phyloP scores from a whole-genome alignment of 2,329 filamentous ascomycete species.

The Hypoxylon sp. region DNA sequence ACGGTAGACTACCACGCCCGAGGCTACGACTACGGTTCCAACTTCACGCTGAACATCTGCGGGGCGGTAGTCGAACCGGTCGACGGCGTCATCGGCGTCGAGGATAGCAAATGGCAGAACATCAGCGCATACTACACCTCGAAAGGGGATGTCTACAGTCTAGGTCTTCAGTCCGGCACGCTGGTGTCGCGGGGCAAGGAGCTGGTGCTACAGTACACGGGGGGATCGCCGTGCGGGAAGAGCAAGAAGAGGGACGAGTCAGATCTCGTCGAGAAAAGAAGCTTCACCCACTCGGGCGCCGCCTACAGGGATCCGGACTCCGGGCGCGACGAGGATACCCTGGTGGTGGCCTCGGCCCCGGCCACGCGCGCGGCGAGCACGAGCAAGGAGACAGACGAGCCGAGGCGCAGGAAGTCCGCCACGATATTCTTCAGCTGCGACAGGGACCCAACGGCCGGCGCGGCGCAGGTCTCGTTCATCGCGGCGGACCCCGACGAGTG shows the following conservation, averaged over 20 bases:
- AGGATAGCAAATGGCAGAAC: constrained; percentile 73
- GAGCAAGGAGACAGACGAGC: constrained; percentile 44
- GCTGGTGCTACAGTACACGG: constrained; percentile 80
- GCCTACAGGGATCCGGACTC: constrained; percentile 49
- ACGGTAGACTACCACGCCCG: constrained; percentile 70
- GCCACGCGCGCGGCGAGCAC: constrained; percentile 38
- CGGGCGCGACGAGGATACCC: constrained; percentile 49
- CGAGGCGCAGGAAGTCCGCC: constrained; percentile 75
- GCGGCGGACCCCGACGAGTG: constrained; percentile 87
- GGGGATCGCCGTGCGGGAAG: constrained; percentile 78
- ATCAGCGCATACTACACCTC: constrained; percentile 82
- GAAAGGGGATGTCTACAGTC: constrained; percentile 75
- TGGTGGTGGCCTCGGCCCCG: constrained; percentile 33
- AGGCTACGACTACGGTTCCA: constrained; percentile 81
- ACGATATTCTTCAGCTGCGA: constrained; percentile 96
- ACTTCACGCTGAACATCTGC: constrained; percentile 89
- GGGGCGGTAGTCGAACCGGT: constrained; percentile 77
- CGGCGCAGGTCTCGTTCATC: constrained; percentile 83
- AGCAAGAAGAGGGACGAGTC: constrained; percentile 53
- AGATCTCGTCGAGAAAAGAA: constrained; percentile 45
- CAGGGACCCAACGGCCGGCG: constrained; percentile 75
- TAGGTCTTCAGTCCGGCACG: constrained; percentile 73
- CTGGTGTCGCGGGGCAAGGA: constrained; percentile 75
- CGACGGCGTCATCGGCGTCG: constrained; percentile 72
- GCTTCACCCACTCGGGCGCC: constrained; percentile 53